phyloP scores from a whole-genome alignment of 805 yeast genomes.

The Schizosaccharomyces octosporus region DNA sequence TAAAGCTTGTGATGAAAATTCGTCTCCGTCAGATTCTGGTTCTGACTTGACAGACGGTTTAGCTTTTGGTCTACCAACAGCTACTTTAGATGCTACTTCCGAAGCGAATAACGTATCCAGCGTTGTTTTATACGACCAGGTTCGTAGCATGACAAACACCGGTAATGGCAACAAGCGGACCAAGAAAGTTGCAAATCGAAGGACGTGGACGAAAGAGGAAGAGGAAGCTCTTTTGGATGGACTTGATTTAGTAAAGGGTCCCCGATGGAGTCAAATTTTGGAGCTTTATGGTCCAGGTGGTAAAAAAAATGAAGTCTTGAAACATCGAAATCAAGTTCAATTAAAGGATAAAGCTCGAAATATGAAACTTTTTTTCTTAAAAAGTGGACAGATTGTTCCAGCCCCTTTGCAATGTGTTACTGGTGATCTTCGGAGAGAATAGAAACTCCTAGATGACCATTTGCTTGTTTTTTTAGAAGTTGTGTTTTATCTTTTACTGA shows the following conservation, averaged over 20 bases:
- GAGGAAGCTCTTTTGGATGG: conserved; percentile 68
- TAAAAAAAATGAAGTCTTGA: conserved; percentile 51
- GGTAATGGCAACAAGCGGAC: not conserved
- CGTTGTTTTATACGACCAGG: not conserved
- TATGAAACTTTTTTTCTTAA: conserved; percentile 70
- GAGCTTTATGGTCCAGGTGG: conserved; percentile 93
- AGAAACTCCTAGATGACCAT: not conserved
- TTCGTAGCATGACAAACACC: not conserved
- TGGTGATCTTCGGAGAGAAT: conserved; percentile 27
- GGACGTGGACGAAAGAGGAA: conserved; percentile 75
- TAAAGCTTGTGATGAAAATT: not conserved
- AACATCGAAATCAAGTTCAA: conserved; percentile 75
- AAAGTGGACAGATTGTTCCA: conserved; percentile 55
- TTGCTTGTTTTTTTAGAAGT: not conserved
- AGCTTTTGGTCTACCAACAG: not conserved
- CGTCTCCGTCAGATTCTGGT: not conserved
- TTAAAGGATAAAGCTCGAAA: conserved; percentile 90
- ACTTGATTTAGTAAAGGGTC: conserved; percentile 50
- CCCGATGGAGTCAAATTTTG: conserved; percentile 78
- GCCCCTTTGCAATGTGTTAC: conserved; percentile 59
- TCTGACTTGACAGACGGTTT: not conserved
- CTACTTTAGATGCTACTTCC: not conserved
- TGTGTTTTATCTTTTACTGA: not conserved
- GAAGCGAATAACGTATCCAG: not conserved
- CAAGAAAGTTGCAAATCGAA: conserved; percentile 17